Base-by-base conservation (phyloP, 805 yeast species). In the Saccharomycopsis schoenii region DNA sequence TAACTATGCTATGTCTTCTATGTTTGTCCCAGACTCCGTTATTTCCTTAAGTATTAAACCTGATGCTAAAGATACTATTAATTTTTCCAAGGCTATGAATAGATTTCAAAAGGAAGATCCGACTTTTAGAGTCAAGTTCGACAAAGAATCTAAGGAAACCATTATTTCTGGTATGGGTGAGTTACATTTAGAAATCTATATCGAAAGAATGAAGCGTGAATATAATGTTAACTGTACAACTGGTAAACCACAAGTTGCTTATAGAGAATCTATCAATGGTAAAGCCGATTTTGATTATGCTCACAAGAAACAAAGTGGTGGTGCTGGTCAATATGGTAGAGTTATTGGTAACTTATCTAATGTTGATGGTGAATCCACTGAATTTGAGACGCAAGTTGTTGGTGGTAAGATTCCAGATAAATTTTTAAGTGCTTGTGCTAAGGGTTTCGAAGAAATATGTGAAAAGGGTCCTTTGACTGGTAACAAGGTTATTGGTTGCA, bases 91-190 rank as follows among this genome's bases (percentile, higher is more conserved):
- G 74, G 99, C 99, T 59, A 84, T 94, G 78, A 92, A 91, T 76
- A 82, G 98, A 67, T 94, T 94, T 82, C 99, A 94, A 75, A 93
- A 93, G 73, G 99, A 94, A 74, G 99, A 94, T 76, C 99, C 99
- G 57, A 94, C 99, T 2, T 94, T 94, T 80, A 82, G 97, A 70
- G 98, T 94, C 61, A 84, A 83, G 67, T 93, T 82, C 70, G 99
- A 94, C 72, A 74, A 81, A 24, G 97, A 94, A 74, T 86, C 96
- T 52, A 94, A 94, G 73, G 97, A 94, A 73, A 94, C 97, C 15
- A 82, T 94, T 64, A 86, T 94, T 69, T 88, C 96, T 61, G 99
- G 99, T 67, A 92, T 93, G 97, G 99, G 99, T 64, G 99, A 94
- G 76, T 80, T 94, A 68, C 99, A 94, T 76, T 78, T 94, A 72